Percentiles rank a stretch among this genome's conserved stretches.
Conservation (phyloP, 345 rosid genomes). For the Ceriops tagal region DNA sequence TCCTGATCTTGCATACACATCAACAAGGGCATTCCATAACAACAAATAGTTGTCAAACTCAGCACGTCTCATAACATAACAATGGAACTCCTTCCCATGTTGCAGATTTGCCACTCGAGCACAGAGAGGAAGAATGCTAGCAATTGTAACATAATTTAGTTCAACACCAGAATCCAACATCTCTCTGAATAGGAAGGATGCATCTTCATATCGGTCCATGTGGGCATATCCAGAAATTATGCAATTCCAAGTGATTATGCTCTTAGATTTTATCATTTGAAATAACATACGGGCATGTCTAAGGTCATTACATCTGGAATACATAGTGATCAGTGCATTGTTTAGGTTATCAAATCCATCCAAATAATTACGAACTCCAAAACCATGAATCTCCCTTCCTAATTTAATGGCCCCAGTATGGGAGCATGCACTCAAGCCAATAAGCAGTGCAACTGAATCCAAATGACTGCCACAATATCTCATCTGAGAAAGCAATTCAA, state of each 20-base stretch:
- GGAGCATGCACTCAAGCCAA: constrained; percentile 68
- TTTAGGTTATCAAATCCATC: constrained; percentile 43
- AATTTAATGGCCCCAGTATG: constrained; percentile 43
- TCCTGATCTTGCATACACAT: constrained; percentile 79
- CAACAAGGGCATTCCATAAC: constrained; percentile 68
- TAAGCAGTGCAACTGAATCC: constrained; percentile 55
- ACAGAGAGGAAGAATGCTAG: constrained; percentile 74
- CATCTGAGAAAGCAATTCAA: constrained; percentile 53
- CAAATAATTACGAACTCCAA: constrained; percentile 40
- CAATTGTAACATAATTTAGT: constrained; percentile 67
- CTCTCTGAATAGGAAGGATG: constrained; percentile 52
- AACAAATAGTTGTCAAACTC: constrained; percentile 42
- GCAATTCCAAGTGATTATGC: constrained; percentile 68
- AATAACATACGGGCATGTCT: constrained; percentile 44
- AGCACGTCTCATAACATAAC: constrained; percentile 53
- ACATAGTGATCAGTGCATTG: constrained; percentile 73
- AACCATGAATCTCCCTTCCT: constrained; percentile 69
- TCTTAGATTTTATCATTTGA: constrained; percentile 36
- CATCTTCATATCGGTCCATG: constrained; percentile 56
- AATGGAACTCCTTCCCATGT: constrained; percentile 85
- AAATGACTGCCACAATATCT: constrained; percentile 32
- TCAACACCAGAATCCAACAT: constrained; percentile 57
- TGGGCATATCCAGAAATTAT: constrained; percentile 62
- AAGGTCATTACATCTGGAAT: constrained; percentile 58
- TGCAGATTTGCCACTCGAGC: constrained; percentile 72